Evolutionary conservation across 202 grass and related monocot genomes (phyloP).

Genomic region (Musa balbisiana): DNA sequence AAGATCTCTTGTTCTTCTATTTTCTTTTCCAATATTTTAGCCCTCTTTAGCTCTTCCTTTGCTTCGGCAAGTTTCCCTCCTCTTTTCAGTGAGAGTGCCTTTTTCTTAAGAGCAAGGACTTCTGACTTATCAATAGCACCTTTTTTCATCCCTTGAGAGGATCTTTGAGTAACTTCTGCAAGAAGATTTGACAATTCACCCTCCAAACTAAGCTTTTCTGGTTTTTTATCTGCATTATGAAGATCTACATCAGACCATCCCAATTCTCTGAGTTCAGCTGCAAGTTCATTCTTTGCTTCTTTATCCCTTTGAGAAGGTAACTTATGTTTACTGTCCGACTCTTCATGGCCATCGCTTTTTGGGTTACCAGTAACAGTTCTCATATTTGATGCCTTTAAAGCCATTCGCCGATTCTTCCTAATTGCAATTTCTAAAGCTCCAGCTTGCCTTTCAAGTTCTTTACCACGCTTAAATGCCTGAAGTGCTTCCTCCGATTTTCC

Average conservation of each 20-base stretch:
- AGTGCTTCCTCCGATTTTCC: slow-evolving; percentile 87
- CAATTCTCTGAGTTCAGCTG: slow-evolving; percentile 72
- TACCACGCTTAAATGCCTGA: slow-evolving; percentile 75
- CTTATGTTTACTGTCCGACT: slow-evolving; percentile 36
- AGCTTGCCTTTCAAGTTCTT: slow-evolving; percentile 85
- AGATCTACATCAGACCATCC: slow-evolving; percentile 92
- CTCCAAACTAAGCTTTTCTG: slow-evolving; percentile 51
- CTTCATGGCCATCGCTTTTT: slow-evolving; percentile 29
- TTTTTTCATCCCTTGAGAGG: slow-evolving; percentile 47
- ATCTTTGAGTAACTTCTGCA: slow-evolving; percentile 52
- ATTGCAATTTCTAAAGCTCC: slow-evolving; percentile 54
- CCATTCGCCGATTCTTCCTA: slow-evolving; percentile 53
- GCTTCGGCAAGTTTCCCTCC: slow-evolving; percentile 80
- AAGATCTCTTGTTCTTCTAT: slow-evolving; percentile 86
- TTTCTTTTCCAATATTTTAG: slow-evolving; percentile 93
- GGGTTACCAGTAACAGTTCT: slow-evolving; percentile 11
- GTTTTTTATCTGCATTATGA: slow-evolving; percentile 47
- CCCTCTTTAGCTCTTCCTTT: slow-evolving; percentile 94
- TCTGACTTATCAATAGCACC: slow-evolving; percentile 55
- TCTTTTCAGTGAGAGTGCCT: slow-evolving; percentile 67
- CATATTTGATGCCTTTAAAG: slow-evolving; percentile 26
- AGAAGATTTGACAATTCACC: slow-evolving; percentile 77
- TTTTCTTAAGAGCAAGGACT: slow-evolving; percentile 74
- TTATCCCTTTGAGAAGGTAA: slow-evolving; percentile 20
- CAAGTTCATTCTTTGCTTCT: slow-evolving; percentile 71